A percentile compares a stretch with the other conserved stretches of the same genome.
phyloP scores from a whole-genome alignment of 2,329 filamentous ascomycete species.

The Xylaria sp. region DNA sequence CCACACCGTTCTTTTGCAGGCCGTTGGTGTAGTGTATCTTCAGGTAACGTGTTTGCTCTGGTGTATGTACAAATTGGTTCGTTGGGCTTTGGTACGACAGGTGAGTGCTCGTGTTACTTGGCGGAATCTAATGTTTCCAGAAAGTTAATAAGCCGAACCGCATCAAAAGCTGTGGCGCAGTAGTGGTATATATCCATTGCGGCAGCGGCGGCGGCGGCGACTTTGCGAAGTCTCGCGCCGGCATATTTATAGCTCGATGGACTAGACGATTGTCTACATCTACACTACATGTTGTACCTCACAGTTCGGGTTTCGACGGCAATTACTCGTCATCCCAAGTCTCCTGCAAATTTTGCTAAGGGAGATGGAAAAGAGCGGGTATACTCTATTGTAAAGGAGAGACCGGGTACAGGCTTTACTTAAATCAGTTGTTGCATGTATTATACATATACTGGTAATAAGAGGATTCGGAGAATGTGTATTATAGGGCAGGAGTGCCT shows the following conservation, averaged over 20 bases:
- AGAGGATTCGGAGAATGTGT: constrained; percentile 5
- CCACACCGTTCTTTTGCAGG: background rate
- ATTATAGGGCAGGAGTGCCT: background rate
- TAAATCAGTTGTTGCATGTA: background rate
- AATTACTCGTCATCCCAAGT: background rate
- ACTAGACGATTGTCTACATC: background rate
- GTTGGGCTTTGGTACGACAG: background rate
- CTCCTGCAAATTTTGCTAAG: background rate
- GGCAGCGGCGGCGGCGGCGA: background rate
- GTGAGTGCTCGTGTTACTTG: constrained; percentile 1
- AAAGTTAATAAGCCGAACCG: constrained; percentile 6
- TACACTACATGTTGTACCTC: background rate
- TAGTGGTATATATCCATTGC: constrained; percentile 12
- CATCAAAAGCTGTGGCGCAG: constrained; percentile 18
- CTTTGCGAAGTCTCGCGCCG: constrained; percentile 13
- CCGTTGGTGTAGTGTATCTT: constrained; percentile 8
- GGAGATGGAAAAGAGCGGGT: background rate
- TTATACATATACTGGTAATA: constrained; percentile 6
- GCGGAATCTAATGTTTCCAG: background rate
- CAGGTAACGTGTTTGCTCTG: background rate
- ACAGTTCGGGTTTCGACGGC: background rate
- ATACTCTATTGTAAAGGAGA: background rate
- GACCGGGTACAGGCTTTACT: too few species aligned
- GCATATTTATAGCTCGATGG: constrained; percentile 6
- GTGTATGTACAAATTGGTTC: background rate